Percentiles rank a stretch among this genome's conserved stretches.
These are phyloP conservation scores for Dacryopinax spathularia DNA, from an alignment of 768 basidiomycete genomes.

Conservation along the genomic window DNA sequence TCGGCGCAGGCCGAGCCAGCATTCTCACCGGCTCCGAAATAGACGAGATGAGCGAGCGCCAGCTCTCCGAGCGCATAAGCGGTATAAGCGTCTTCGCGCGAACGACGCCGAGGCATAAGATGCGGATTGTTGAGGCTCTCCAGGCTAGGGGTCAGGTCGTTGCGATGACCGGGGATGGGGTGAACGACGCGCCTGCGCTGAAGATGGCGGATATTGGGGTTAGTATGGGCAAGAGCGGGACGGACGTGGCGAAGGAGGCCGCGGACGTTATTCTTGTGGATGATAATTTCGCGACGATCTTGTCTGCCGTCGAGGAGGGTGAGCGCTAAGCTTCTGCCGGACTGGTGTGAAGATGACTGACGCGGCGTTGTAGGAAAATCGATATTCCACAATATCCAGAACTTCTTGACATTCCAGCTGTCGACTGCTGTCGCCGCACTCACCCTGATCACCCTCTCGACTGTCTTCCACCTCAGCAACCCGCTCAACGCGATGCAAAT, in stretches of 20 bases:
- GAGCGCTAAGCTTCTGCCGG: constrained; percentile 13
- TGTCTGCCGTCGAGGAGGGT: constrained; percentile 92
- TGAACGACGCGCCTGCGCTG: constrained; percentile 91
- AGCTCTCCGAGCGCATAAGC: constrained; percentile 70
- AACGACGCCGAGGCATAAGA: constrained; percentile 93
- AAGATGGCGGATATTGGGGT: constrained; percentile 98
- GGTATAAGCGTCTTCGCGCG: constrained; percentile 80
- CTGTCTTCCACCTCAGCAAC: constrained; percentile 75
- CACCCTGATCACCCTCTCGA: constrained; percentile 88
- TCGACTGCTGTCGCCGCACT: constrained; percentile 94
- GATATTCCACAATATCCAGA: constrained; percentile 98
- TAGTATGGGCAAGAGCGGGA: constrained; percentile 97
- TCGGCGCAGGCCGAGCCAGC: constrained; percentile 25
- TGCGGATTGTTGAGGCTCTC: constrained; percentile 91
- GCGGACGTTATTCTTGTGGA: constrained; percentile 95
- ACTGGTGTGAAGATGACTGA: constrained; percentile 9
- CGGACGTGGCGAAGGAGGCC: constrained; percentile 96
- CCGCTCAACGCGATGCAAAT: constrained; percentile 98
- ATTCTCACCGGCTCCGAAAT: constrained; percentile 70
- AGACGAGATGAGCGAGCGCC: constrained; percentile 66
- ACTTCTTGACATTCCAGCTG: constrained; percentile 92
- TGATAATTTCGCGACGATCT: constrained; percentile 89
- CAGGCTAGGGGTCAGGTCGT: constrained; percentile 80
- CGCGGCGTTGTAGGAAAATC: constrained; percentile 57
- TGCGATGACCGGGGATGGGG: constrained; percentile 97